These are phyloP conservation scores for Microascus cirrosus DNA, from an alignment of 2,329 filamentous ascomycete species.

Conservation along the genomic window DNA sequence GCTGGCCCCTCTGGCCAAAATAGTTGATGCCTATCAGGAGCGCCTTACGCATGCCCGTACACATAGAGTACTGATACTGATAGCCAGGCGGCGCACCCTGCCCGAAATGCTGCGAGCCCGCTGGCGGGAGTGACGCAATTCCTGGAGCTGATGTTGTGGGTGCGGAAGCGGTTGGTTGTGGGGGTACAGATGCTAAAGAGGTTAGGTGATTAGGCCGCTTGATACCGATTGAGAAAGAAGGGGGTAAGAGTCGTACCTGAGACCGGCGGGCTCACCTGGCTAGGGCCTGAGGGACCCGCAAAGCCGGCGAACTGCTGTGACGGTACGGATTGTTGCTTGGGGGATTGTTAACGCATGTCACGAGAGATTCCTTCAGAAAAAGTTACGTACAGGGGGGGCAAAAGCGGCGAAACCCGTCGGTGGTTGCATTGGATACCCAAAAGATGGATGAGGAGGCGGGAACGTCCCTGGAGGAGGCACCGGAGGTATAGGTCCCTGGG, in stretches of 20 bases:
- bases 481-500: background rate
- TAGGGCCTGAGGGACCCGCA: background rate
- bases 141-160: background rate
- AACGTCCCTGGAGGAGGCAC: background rate
- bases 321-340: background rate
- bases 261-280: background rate
- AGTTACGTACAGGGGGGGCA: background rate
- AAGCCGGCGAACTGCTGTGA: background rate
- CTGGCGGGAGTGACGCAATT: slow-evolving; percentile 50
- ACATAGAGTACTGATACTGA: slow-evolving; percentile 81
- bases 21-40: slow-evolving; percentile 94
- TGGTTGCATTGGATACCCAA: slow-evolving; percentile 1
- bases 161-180: background rate
- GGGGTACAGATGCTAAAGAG: background rate
- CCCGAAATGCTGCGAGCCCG: slow-evolving; percentile 60
- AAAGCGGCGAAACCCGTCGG: background rate
- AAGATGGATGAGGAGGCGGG: background rate
- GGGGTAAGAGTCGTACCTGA: background rate
- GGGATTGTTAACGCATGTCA: background rate
- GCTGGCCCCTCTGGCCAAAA: slow-evolving; percentile 81
- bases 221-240: background rate
- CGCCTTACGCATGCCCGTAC: slow-evolving; percentile 79
- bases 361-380: background rate
- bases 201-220: background rate
- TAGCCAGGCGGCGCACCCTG: slow-evolving; percentile 71